Percentiles rank a stretch among this genome's conserved stretches.
These are phyloP conservation scores for Tulasnella sp. DNA, from an alignment of 768 basidiomycete species.

Conservation along the genomic window DNA sequence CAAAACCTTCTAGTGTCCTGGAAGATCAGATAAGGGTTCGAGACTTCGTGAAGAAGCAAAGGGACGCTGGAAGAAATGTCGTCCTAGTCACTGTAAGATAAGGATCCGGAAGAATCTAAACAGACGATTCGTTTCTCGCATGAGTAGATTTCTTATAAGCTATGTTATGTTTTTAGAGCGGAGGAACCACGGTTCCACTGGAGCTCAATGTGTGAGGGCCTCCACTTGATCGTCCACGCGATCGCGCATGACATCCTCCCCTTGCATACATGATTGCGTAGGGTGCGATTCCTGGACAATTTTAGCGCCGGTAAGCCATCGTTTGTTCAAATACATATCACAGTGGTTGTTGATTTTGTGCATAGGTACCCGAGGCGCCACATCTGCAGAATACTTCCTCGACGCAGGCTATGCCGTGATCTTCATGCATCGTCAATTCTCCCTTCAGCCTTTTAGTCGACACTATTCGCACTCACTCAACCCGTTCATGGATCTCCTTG, in stretches of 20 bases:
- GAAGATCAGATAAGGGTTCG: constrained; percentile 53
- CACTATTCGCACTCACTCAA: constrained; percentile 98
- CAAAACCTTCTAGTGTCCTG: constrained; percentile 61
- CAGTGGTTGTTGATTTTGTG: constrained; percentile 9
- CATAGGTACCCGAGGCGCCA: constrained; percentile 86
- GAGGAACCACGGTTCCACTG: constrained; percentile 93
- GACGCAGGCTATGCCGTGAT: constrained; percentile 92
- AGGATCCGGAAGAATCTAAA: background rate
- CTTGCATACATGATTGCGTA: constrained; percentile 30
- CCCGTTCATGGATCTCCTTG: constrained; percentile 91
- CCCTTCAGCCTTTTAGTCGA: constrained; percentile 90
- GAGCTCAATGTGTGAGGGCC: constrained; percentile 93
- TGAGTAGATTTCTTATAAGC: background rate
- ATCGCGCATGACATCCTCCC: constrained; percentile 22
- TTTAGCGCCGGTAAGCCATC: constrained; percentile 78
- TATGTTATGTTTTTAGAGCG: too few relatives aligned
- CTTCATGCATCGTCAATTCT: constrained; percentile 97
- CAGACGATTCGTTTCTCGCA: background rate
- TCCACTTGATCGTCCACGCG: constrained; percentile 15
- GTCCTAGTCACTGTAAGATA: constrained; percentile 85
- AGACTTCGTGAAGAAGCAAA: constrained; percentile 62
- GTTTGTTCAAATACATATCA: background rate
- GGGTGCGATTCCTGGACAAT: constrained; percentile 96
- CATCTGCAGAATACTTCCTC: constrained; percentile 96
- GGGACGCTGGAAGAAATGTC: constrained; percentile 54